phyloP scores from a whole-genome alignment of 768 basidiomycete species.

The Brasilioporus rufonigricans region DNA sequence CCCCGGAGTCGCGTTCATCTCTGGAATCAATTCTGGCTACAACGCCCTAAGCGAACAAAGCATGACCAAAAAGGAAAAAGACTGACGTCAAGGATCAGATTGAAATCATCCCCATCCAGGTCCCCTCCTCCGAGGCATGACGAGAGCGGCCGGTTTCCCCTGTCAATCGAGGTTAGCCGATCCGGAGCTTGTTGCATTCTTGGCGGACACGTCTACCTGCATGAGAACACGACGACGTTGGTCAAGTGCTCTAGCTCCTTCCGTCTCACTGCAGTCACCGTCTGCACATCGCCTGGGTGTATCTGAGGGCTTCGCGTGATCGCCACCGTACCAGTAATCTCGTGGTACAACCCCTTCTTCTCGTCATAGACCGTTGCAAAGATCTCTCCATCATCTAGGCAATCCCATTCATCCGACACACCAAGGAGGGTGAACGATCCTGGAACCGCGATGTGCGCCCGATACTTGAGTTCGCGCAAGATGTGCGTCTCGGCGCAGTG shows the following conservation, averaged over 20 bases:
- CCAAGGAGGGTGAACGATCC: constrained; percentile 50
- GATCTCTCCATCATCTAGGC: constrained; percentile 45
- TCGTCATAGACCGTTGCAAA: constrained; percentile 42
- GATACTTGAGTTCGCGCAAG: constrained; percentile 50
- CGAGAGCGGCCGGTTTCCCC: constrained; percentile 44
- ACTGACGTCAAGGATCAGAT: constrained; percentile 43
- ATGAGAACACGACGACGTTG: constrained; percentile 52
- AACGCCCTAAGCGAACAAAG: constrained; percentile 7
- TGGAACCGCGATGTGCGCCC: constrained; percentile 49
- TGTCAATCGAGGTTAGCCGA: constrained; percentile 15
- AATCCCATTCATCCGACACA: constrained; percentile 49
- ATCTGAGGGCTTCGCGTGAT: constrained; percentile 53
- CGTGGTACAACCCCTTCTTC: constrained; percentile 21
- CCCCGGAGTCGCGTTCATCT: constrained; percentile 29
- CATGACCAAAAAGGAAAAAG: neutral
- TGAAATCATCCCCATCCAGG: constrained; percentile 52
- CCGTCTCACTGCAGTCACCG: constrained; percentile 41
- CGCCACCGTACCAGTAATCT: constrained; percentile 39
- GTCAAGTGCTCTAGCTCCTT: constrained; percentile 38
- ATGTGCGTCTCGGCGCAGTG: constrained; percentile 43
- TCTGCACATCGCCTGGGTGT: constrained; percentile 48
- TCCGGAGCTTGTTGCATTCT: neutral
- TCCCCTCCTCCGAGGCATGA: constrained; percentile 54
- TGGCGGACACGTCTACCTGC: constrained; percentile 30
- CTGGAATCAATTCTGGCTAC: constrained; percentile 34